Evolutionary conservation across 768 basidiomycete species (phyloP).

Genomic region (Lactarius evosmus): DNA sequence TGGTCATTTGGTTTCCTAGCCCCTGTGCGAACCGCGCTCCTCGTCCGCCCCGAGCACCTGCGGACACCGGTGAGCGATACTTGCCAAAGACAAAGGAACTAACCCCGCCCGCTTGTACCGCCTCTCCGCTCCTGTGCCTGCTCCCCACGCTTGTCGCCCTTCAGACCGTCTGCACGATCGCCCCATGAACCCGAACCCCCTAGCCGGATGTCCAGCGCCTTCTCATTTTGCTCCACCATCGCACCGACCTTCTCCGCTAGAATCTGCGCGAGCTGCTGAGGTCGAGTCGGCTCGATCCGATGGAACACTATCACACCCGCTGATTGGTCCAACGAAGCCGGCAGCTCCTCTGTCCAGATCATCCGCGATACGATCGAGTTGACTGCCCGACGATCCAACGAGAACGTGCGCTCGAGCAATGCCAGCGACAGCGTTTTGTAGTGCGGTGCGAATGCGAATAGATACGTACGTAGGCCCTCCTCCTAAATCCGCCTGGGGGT

Average conservation of each 20-base stretch:
- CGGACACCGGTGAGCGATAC: background rate
- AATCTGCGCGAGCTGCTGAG: conserved; percentile 85
- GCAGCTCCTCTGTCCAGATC: conserved; percentile 97
- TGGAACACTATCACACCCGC: conserved; percentile 91
- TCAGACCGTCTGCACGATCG: conserved; percentile 64
- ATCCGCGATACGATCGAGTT: conserved; percentile 94
- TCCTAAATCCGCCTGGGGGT: conserved; percentile 94
- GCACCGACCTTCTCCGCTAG: conserved; percentile 84
- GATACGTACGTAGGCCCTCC: conserved; percentile 92
- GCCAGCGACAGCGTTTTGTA: conserved; percentile 89
- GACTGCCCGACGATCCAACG: conserved; percentile 72
- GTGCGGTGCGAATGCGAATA: conserved; percentile 95
- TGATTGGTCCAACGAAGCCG: conserved; percentile 90
- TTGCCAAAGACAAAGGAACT: background rate
- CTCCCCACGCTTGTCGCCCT: conserved; percentile 78
- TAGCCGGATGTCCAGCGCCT: conserved; percentile 79
- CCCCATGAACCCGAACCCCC: conserved; percentile 63
- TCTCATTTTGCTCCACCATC: conserved; percentile 92
- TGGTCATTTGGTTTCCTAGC: conserved; percentile 25
- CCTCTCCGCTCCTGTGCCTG: conserved; percentile 69
- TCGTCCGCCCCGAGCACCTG: conserved; percentile 24
- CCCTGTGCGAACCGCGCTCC: conserved; percentile 27
- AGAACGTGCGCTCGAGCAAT: conserved; percentile 85
- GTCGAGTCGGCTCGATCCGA: conserved; percentile 79
- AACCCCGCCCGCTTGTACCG: conserved; percentile 42